Base-by-base conservation (phyloP, 2,329 filamentous ascomycete genomes). In the Zarea fungicola region DNA sequence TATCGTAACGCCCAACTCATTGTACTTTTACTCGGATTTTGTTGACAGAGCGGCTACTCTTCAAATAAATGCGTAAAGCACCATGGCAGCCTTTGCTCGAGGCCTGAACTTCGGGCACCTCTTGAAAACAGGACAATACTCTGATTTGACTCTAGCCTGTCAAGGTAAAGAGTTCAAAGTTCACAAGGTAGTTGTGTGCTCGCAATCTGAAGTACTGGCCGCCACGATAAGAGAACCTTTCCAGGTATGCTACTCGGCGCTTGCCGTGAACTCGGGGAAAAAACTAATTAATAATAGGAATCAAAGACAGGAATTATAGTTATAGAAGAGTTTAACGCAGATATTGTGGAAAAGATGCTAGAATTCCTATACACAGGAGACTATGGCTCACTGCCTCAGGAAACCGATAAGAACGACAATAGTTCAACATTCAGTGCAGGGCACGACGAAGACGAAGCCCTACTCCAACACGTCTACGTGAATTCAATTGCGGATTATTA, bases 401-500 rank as follows among this genome's bases (percentile, higher is more conserved):
- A 31, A 31, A 26, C 26, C 29, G 7, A 29, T n/a, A 26, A 42
- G 39, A 26, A 31, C 21, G n/a, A 6, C 7, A 41, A 22, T 14
- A 40, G 37, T 25, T 10, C 10, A 8, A n/a, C n/a, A n/a, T n/a
- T n/a, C n/a, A n/a, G n/a, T n/a, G n/a, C n/a, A n/a, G n/a, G n/a
- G n/a, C n/a, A n/a, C n/a, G n/a, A n/a, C n/a, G n/a, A n/a, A 42
- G 29, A 35, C 26, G 34, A 44, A 13, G 21, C 48, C 43, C n/a
- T 56, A 3, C 18, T 55, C 5, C 49, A 45, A 5, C 58, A 61
- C 40, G 32, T 60, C 6, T 40, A 44, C 16, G 50, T 59, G 7
- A 60, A 58, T 34, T 45, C 52, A 1, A 56, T 61, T 31, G 55
- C 51, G 4, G 50, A 61, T 18, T 52, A 58, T 43, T 59, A 58